These are phyloP conservation scores for Pythium dissimile DNA, from an alignment of 352 stramenopile species.

Conservation along the genomic window DNA sequence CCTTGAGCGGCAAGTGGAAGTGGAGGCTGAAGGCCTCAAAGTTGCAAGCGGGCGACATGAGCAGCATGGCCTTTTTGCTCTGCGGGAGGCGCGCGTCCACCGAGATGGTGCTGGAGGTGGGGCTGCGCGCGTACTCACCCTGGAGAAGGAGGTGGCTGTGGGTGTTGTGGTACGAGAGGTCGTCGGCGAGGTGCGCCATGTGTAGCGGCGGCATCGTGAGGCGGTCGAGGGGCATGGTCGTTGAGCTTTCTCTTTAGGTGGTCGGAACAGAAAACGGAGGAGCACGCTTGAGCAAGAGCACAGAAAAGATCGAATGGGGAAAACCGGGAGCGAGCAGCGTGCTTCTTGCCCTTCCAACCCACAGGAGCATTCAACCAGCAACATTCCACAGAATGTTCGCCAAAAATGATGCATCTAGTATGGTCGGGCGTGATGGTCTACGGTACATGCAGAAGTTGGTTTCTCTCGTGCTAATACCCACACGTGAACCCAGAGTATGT, in stretches of 20 bases:
- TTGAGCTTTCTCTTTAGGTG: not conserved
- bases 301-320: slow-evolving; percentile 32
- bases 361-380: not conserved
- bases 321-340: no score
- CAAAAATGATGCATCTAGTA: slow-evolving; percentile 3
- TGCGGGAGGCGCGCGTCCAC: slow-evolving; percentile 21
- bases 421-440: not conserved
- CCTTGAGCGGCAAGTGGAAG: slow-evolving; percentile 59
- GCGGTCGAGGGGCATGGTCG: not conserved
- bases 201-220: slow-evolving; percentile 8
- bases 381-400: slow-evolving; percentile 17
- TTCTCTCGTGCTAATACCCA: not conserved
- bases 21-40: slow-evolving; percentile 45
- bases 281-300: slow-evolving; percentile 18
- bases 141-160: no score
- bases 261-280: slow-evolving; percentile 1
- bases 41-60: slow-evolving; percentile 51
- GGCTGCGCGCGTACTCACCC: slow-evolving; percentile 36
- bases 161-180: slow-evolving; percentile 7
- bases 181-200: slow-evolving; percentile 8
- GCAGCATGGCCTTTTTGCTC: slow-evolving; percentile 45
- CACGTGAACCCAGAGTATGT: not conserved
- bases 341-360: not conserved
- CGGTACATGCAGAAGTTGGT: not conserved
- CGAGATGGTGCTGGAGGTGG: slow-evolving; percentile 21